Evolutionary conservation across 192 early-diverging fungal genomes (phyloP).

Genomic region (Podila verticillata): DNA sequence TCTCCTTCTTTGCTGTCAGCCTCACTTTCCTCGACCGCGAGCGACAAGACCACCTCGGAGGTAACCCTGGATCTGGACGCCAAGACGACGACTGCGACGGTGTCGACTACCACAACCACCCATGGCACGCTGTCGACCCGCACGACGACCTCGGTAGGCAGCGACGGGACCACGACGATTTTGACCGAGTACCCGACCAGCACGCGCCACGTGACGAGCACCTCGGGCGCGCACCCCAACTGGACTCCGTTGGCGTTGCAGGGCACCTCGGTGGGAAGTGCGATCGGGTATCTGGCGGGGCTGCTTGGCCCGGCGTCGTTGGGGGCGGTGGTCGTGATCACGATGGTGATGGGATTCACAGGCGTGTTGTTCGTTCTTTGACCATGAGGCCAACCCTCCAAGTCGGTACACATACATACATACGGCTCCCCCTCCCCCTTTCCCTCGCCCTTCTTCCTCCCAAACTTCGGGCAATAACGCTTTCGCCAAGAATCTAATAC

Average conservation of each 20-base stretch:
- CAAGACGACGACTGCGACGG: background rate
- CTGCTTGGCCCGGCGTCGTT: background rate
- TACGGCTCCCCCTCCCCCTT: too few relatives aligned
- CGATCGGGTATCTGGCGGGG: background rate
- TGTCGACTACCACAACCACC: slow-evolving; percentile 37
- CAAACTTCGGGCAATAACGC: background rate
- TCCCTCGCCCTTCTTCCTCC: background rate
- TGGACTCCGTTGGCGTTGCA: background rate
- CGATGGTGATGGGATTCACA: background rate
- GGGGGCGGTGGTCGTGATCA: background rate
- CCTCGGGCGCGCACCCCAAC: background rate
- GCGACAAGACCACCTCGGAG: background rate
- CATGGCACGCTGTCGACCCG: slow-evolving; percentile 10
- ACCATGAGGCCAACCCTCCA: background rate
- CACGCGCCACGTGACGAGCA: slow-evolving; percentile 4
- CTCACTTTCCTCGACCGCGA: background rate
- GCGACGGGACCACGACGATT: slow-evolving; percentile 28
- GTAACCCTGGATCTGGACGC: background rate
- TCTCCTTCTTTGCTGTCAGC: background rate
- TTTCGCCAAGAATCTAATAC: background rate
- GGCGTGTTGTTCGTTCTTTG: background rate
- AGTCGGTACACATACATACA: background rate
- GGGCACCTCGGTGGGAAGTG: background rate
- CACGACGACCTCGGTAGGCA: slow-evolving; percentile 27
- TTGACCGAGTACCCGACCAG: slow-evolving; percentile 32